A percentile compares a stretch with the other conserved stretches of the same genome.
These are phyloP conservation scores for Ceratocystis colombiana DNA, from an alignment of 2,329 filamentous ascomycete genomes.

Conservation along the genomic window DNA sequence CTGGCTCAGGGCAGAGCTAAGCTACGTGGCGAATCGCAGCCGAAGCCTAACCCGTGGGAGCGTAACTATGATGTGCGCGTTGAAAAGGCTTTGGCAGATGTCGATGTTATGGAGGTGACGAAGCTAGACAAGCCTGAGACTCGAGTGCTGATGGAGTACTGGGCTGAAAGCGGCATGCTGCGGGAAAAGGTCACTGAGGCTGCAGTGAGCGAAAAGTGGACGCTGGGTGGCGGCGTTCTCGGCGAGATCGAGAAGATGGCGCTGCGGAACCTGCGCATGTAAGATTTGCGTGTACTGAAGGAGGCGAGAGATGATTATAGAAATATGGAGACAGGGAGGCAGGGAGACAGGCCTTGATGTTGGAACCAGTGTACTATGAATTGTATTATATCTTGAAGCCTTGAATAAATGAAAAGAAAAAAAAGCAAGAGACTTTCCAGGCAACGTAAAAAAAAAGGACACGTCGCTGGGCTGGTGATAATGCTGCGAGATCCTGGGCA, in stretches of 20 bases:
- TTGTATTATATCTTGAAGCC: slow-evolving; percentile 20
- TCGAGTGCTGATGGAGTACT: slow-evolving; percentile 80
- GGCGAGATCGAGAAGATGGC: slow-evolving; percentile 71
- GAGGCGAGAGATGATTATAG: background rate
- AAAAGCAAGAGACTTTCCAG: background rate
- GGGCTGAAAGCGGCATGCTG: slow-evolving; percentile 73
- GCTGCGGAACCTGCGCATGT: slow-evolving; percentile 42
- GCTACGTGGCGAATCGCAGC: slow-evolving; percentile 33
- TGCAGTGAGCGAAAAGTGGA: slow-evolving; percentile 73
- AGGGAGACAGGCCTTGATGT: background rate
- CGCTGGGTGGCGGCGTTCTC: slow-evolving; percentile 65
- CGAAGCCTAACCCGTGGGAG: slow-evolving; percentile 44
- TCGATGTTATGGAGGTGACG: slow-evolving; percentile 47
- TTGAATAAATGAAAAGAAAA: background rate
- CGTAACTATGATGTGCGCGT: slow-evolving; percentile 48
- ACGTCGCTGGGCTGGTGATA: too few species aligned
- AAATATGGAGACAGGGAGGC: slow-evolving; percentile 1
- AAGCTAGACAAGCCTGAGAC: slow-evolving; percentile 67
- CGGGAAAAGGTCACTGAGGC: slow-evolving; percentile 58
- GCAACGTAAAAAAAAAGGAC: background rate
- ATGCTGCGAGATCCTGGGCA: too few species aligned
- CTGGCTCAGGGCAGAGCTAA: slow-evolving; percentile 47
- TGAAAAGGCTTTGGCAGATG: slow-evolving; percentile 43
- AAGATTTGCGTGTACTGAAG: slow-evolving; percentile 26
- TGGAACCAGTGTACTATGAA: slow-evolving; percentile 22